phyloP scores from a whole-genome alignment of 805 yeast species.

The Sugiyamaella qingdaonensis region DNA sequence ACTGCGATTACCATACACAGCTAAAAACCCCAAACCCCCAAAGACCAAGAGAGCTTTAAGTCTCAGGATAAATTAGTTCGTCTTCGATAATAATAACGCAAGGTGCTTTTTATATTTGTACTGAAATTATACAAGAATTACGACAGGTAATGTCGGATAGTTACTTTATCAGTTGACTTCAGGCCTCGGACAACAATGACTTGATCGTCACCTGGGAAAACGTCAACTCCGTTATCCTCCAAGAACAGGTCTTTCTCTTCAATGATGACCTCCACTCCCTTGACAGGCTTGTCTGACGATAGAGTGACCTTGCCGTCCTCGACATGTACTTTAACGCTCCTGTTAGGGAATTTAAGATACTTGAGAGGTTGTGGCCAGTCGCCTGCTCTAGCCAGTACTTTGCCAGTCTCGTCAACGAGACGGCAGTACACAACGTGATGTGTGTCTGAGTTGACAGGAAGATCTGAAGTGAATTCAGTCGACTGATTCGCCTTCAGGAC shows the following conservation, averaged over 20 bases:
- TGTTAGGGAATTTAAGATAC: conserved; percentile 34
- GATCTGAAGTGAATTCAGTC: conserved; percentile 30
- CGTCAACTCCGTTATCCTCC: conserved; percentile 46
- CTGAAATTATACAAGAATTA: neutral
- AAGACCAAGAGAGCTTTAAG: too few species aligned
- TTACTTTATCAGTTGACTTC: conserved; percentile 15
- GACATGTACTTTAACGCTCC: conserved; percentile 27
- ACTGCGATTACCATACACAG: neutral
- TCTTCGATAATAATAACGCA: too few species aligned
- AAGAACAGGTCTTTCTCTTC: conserved; percentile 30
- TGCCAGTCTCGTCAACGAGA: conserved; percentile 16
- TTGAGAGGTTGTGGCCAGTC: conserved; percentile 53
- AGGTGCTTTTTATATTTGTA: too few species aligned
- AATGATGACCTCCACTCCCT: conserved; percentile 40
- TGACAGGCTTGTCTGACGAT: conserved; percentile 38
- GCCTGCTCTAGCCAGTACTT: conserved; percentile 33
- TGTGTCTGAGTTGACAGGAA: conserved; percentile 13
- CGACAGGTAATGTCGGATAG: conserved; percentile 14
- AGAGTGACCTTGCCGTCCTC: conserved; percentile 29
- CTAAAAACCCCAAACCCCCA: neutral
- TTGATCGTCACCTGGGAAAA: conserved; percentile 39
- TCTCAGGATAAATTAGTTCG: too few species aligned
- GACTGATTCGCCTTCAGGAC: conserved; percentile 29
- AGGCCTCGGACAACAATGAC: conserved; percentile 19
- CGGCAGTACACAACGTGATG: conserved; percentile 22